Evolutionary conservation across 352 stramenopile genomes (phyloP).

Genomic region (Hyaloperonospora brassicae): DNA sequence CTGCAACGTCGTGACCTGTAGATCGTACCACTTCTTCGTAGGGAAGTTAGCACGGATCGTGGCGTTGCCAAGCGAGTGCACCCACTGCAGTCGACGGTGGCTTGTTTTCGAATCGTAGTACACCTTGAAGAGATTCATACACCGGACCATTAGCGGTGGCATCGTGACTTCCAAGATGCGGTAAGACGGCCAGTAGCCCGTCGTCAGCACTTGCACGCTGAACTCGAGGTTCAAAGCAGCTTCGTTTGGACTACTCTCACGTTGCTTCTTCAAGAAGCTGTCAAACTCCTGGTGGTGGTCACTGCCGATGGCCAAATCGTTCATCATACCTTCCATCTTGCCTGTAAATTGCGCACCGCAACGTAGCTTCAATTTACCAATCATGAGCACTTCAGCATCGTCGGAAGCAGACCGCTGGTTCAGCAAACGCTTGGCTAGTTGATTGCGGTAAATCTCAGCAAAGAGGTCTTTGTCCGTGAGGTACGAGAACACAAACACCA

Average conservation of each 20-base stretch:
- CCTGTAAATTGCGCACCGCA: slow-evolving; percentile 99
- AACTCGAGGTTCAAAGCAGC: slow-evolving; percentile 85
- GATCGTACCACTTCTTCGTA: slow-evolving; percentile 92
- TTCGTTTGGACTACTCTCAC: slow-evolving; percentile 49
- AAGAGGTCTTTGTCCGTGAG: slow-evolving; percentile 99
- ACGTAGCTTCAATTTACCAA: slow-evolving; percentile 98
- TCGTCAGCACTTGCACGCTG: slow-evolving; percentile 96
- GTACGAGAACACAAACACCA: slow-evolving; percentile 99
- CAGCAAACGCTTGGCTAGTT: slow-evolving; percentile 97
- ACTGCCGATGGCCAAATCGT: slow-evolving; percentile 94
- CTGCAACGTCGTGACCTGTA: slow-evolving; percentile 97
- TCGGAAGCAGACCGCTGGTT: slow-evolving; percentile 96
- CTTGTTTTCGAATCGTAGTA: slow-evolving; percentile 91
- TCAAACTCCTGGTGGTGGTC: slow-evolving; percentile 97
- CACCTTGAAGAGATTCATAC: slow-evolving; percentile 95
- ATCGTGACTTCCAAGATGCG: slow-evolving; percentile 94
- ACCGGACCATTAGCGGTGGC: slow-evolving; percentile 89
- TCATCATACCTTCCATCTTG: slow-evolving; percentile 99
- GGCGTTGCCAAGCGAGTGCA: slow-evolving; percentile 94
- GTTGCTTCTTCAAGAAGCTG: slow-evolving; percentile 81
- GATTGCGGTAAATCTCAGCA: slow-evolving; percentile 97
- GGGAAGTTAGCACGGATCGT: slow-evolving; percentile 81
- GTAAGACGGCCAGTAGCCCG: slow-evolving; percentile 98
- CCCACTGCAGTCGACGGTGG: slow-evolving; percentile 94
- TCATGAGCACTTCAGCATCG: slow-evolving; percentile 98